Evolutionary conservation across 2,329 filamentous ascomycete species (phyloP), one percentile per base, ranked within the genome.

Genomic region (Colletotrichum sp.): DNA sequence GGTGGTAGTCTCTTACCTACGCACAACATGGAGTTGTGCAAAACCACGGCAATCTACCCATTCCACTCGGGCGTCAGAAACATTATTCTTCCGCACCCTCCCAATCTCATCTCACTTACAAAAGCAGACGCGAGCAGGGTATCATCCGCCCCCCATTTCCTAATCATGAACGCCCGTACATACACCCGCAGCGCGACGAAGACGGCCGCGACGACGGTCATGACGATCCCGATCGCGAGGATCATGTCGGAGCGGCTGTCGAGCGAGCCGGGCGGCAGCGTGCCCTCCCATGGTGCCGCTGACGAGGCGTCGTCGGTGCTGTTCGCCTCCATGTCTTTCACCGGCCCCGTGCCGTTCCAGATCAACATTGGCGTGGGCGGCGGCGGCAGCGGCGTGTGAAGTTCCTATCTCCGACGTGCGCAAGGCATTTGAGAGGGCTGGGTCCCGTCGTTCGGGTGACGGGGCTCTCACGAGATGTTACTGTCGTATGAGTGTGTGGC

Each of bases 81-180:
- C 24, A 2, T 3, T 9, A 7, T 12, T n/a, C 21, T 32, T 24
- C 6, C 12, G n/a, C 10, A 16, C 3, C 13, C 18, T 3, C 8
- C 24, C 26, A 24, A 21, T 2, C 43, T 9, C 67, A 61, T 34
- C 32, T 76, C 21, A 21, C 64, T 36, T 8, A 68, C 32, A 28
- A 60, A 64, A 3, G 74, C 60, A 32, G 48, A 64, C 8, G 32
- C 30, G 13, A 76, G 57, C 10, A 76, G 13, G 8, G 71, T 74
- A 60, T 82, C 82, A 16, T 83, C 81, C 5, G 74, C 64, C 2
- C 82, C 81, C 63, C 82, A 77, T 63, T 80, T 78, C 26, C 78
- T 77, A 4, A 82, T 72, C 18, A 82, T 34, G 16, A 80, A 69
- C 15, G 77, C 77, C 30, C 82, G 67, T n/a, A 79, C 80, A 63